Evolutionary conservation across 768 basidiomycete genomes (phyloP), one percentile per base, ranked within the genome.

Genomic region (Lactifluus piperatus): DNA sequence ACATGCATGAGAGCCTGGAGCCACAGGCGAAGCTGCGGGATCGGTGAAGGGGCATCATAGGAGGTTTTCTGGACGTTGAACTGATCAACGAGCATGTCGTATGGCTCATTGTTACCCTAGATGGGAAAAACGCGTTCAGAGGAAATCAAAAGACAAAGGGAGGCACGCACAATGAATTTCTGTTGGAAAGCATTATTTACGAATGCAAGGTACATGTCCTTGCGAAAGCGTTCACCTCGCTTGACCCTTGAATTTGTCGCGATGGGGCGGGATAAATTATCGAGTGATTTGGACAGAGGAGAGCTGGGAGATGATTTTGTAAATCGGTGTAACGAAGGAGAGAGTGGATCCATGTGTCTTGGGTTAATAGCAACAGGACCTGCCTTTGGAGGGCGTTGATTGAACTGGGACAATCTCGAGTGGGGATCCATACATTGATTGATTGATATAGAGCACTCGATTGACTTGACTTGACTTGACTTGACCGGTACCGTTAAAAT

Each of bases 1-100:
- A 93, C 90, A 67, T 97, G 91, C 0, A 91, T 88, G 27, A 99
- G 79, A 0, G 93, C 91, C 30, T 84, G 77, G 30, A 99, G 79
- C 88, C 90, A 94, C 5, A 84, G 74, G 11, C 87, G 83, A 47
- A 94, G 72, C 64, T 91, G 83, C 53, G 77, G 66, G 51, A 76
- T 66, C 36, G 79, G 70, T 34, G 72, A 61, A 32, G 71, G 66
- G 6, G 67, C 60, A 53, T 72, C 67, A 41, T 66, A 59, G 0
- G 77, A 65, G 20, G 69, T 69, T 16, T 72, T 72, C 61, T 79
- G 81, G 11, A 75, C 72, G 64, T 82, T 83, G 71, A 99, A 97
- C 64, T 94, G 91, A 55, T 85, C 79, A 6, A 97, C 84, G 32
- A 99, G 84, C 63, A 94, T 89, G 63, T 97, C 85, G 70, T 92